Conservation (phyloP, 805 yeast genomes). For the Metschnikowia dekortorum region DNA sequence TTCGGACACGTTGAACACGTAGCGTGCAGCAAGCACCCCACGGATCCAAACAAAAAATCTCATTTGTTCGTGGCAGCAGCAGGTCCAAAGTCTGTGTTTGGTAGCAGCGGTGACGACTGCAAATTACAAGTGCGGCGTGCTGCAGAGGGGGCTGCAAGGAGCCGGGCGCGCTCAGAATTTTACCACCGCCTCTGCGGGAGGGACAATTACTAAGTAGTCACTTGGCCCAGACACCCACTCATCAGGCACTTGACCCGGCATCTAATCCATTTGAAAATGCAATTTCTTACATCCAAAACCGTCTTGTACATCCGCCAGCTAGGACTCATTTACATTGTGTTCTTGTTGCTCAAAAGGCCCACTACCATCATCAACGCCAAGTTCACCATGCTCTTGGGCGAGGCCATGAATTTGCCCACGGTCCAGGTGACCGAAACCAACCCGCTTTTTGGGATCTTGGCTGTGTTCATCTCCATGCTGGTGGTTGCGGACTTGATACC, state of each 20-base stretch:
- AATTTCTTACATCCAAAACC: slow-evolving; percentile 46
- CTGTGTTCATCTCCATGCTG: slow-evolving; percentile 40
- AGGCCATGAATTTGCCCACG: slow-evolving; percentile 51
- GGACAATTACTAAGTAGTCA: too few relatives aligned
- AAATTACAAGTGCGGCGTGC: slow-evolving; percentile 1
- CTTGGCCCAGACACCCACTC: too few relatives aligned
- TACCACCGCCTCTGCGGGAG: too few relatives aligned
- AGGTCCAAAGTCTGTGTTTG: not conserved
- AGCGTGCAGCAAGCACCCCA: slow-evolving; percentile 16
- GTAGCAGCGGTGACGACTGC: not conserved
- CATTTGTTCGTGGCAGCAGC: not conserved
- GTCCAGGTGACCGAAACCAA: slow-evolving; percentile 30
- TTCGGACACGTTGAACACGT: slow-evolving; percentile 9
- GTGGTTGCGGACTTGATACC: slow-evolving; percentile 58
- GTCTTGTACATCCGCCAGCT: slow-evolving; percentile 46
- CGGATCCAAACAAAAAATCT: slow-evolving; percentile 6
- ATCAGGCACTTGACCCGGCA: not conserved
- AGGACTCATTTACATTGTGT: slow-evolving; percentile 42
- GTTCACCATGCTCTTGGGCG: slow-evolving; percentile 49
- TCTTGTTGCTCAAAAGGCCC: slow-evolving; percentile 46
- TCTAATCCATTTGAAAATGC: slow-evolving; percentile 31
- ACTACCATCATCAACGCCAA: slow-evolving; percentile 40
- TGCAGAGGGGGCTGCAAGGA: not conserved
- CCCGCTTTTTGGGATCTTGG: slow-evolving; percentile 47
- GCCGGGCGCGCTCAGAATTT: not conserved